phyloP scores from a whole-genome alignment of 371 early-diverging fungal species.

The Mortierella sp. region DNA sequence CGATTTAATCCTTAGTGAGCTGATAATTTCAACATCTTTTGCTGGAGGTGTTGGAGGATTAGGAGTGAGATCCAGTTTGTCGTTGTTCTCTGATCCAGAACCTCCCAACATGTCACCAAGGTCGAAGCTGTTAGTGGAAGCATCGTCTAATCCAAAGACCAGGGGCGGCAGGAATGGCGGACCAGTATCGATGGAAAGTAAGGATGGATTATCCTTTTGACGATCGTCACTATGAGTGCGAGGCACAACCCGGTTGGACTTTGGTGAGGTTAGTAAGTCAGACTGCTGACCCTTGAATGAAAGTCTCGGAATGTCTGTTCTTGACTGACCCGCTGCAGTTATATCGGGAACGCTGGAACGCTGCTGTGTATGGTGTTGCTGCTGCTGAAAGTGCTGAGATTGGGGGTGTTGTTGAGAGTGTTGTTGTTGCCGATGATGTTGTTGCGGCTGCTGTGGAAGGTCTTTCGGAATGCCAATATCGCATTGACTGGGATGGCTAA shows the following conservation, averaged over 20 bases:
- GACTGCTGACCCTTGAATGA: not conserved
- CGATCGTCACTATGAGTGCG: not conserved
- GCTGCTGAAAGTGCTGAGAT: not conserved
- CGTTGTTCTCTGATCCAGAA: not conserved
- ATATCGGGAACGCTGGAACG: not conserved
- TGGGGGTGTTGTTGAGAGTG: not conserved
- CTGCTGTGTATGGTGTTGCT: not conserved
- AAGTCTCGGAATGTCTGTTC: constrained; percentile 7
- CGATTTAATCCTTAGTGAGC: not conserved
- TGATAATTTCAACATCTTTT: constrained; percentile 6
- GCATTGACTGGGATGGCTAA: not conserved
- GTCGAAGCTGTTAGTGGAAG: constrained; percentile 24
- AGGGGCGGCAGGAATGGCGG: constrained; percentile 30
- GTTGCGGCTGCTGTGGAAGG: not conserved
- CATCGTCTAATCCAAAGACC: constrained; percentile 24
- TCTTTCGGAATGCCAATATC: not conserved
- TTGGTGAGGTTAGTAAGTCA: not conserved
- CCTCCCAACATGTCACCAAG: constrained; percentile 21
- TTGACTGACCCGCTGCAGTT: not conserved
- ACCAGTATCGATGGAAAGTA: constrained; percentile 15
- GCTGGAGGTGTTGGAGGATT: not conserved
- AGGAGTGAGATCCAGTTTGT: not conserved
- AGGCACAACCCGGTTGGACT: not conserved
- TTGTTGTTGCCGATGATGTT: not conserved
- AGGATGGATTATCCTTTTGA: not conserved